A percentile compares a stretch with the other conserved stretches of the same genome.
Evolutionary conservation across 2,329 filamentous ascomycete genomes (phyloP).

Genomic region (Juglanconis oblonga): DNA sequence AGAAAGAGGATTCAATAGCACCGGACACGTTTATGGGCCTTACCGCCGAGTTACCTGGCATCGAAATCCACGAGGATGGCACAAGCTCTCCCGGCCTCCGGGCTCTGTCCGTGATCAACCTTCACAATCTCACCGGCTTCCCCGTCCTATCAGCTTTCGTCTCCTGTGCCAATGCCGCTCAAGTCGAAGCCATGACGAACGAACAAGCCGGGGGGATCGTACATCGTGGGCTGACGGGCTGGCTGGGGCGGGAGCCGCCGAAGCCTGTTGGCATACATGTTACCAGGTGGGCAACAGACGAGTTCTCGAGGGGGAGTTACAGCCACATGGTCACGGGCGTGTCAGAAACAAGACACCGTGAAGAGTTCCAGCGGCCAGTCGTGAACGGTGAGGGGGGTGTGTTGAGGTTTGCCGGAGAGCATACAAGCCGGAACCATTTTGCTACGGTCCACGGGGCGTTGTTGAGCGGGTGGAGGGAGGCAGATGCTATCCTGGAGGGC

Average conservation of each 20-base stretch:
- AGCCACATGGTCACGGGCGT: slow-evolving; percentile 9
- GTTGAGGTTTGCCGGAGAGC: slow-evolving; percentile 10
- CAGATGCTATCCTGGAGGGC: slow-evolving; percentile 2
- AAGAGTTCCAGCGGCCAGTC: slow-evolving; percentile 4
- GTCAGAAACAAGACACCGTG: slow-evolving; percentile 1
- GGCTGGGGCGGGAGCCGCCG: slow-evolving; percentile 2
- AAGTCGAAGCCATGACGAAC: slow-evolving; percentile 1
- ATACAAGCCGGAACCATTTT: slow-evolving; percentile 10
- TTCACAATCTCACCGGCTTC: slow-evolving; percentile 9
- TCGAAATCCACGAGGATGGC: slow-evolving; percentile 5
- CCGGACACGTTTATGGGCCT: slow-evolving; percentile 7
- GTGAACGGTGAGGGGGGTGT: neutral
- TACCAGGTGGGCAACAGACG: slow-evolving; percentile 7
- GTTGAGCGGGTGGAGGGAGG: slow-evolving; percentile 9
- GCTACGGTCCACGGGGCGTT: slow-evolving; percentile 11
- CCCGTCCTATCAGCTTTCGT: slow-evolving; percentile 10
- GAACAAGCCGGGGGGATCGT: slow-evolving; percentile 5
- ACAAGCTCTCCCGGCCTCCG: neutral
- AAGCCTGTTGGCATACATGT: neutral
- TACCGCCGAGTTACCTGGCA: slow-evolving; percentile 3
- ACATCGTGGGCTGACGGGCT: slow-evolving; percentile 5
- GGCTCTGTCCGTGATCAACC: slow-evolving; percentile 1
- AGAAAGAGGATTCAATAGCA: neutral
- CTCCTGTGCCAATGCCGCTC: slow-evolving; percentile 6
- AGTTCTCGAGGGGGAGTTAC: slow-evolving; percentile 10